Percentiles rank a stretch among this genome's conserved stretches.
phyloP scores from a whole-genome alignment of 2,329 filamentous ascomycete species.

The Penicillium palitans region DNA sequence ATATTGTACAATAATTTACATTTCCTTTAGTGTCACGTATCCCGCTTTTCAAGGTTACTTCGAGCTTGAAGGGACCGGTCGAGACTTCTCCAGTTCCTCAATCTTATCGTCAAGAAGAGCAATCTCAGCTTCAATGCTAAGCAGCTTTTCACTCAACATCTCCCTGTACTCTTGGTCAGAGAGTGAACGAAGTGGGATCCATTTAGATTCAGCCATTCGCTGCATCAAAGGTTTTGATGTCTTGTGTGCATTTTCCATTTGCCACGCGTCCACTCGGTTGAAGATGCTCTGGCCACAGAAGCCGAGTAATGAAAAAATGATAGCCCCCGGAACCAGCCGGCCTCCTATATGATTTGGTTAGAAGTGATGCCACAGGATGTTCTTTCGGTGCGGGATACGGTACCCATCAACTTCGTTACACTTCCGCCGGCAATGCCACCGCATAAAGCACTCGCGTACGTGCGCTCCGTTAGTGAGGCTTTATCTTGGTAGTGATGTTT shows the following conservation, averaged over 20 bases:
- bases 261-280: conserved; percentile 53
- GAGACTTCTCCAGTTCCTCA: conserved; percentile 47
- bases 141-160: conserved; percentile 69
- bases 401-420: conserved; percentile 58
- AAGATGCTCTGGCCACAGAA: conserved; percentile 58
- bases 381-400: conserved; percentile 12
- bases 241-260: conserved; percentile 40
- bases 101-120: conserved; percentile 76
- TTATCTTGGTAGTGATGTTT: conserved; percentile 52
- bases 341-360: conserved; percentile 48
- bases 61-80: conserved; percentile 9
- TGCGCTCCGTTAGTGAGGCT: conserved; percentile 59
- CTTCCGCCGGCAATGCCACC: conserved; percentile 66
- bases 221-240: conserved; percentile 47
- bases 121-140: conserved; percentile 73
- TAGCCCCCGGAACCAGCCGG: conserved; percentile 58
- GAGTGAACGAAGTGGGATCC: conserved; percentile 69
- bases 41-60: conserved; percentile 4
- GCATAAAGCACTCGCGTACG: conserved; percentile 67
- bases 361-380: not conserved
- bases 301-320: conserved; percentile 61
- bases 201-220: conserved; percentile 61
- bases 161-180: conserved; percentile 71
- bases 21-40: not conserved
- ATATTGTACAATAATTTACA: conserved; percentile 10